Evolutionary conservation across 108 stramenopile species (phyloP).

Genomic region (Cylindrotheca fusiformis): DNA sequence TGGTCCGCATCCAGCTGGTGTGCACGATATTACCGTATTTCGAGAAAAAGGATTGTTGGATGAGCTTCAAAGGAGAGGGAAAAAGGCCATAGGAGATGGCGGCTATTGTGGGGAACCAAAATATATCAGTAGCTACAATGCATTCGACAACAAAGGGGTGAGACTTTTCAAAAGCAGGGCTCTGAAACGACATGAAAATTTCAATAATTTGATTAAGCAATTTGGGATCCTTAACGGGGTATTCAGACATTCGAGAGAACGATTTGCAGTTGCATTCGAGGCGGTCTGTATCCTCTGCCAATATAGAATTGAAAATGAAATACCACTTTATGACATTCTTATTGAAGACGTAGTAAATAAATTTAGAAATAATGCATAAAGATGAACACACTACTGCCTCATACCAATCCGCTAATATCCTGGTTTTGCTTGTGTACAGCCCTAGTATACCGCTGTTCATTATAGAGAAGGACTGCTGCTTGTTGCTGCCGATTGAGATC

Average conservation of each 20-base stretch:
- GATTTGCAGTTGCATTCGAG: constrained; percentile 9
- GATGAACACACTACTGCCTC: too few relatives aligned
- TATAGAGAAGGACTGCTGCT: too few relatives aligned
- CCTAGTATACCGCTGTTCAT: too few relatives aligned
- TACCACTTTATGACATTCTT: constrained; percentile 16
- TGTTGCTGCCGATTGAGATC: too few relatives aligned
- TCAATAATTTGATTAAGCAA: constrained; percentile 16
- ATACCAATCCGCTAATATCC: too few relatives aligned
- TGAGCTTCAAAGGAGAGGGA: neutral
- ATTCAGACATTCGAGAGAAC: constrained; percentile 11
- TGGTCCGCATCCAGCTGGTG: constrained; percentile 21
- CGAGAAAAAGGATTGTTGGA: constrained; percentile 1
- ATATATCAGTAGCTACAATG: constrained; percentile 1
- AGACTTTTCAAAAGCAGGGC: constrained; percentile 19
- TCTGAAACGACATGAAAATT: constrained; percentile 13
- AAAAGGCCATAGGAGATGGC: neutral
- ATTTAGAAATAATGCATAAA: too few relatives aligned
- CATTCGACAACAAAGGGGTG: neutral
- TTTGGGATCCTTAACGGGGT: constrained; percentile 5
- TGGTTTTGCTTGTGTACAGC: too few relatives aligned
- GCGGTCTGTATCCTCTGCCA: constrained; percentile 19
- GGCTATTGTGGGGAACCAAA: constrained; percentile 10
- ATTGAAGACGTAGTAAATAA: constrained; percentile 2
- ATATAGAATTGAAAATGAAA: constrained; percentile 13
- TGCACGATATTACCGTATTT: constrained; percentile 17